Evolutionary conservation across 768 basidiomycete species (phyloP), one percentile per base, ranked within the genome.

Genomic region (Mrakia hoshinonis): DNA sequence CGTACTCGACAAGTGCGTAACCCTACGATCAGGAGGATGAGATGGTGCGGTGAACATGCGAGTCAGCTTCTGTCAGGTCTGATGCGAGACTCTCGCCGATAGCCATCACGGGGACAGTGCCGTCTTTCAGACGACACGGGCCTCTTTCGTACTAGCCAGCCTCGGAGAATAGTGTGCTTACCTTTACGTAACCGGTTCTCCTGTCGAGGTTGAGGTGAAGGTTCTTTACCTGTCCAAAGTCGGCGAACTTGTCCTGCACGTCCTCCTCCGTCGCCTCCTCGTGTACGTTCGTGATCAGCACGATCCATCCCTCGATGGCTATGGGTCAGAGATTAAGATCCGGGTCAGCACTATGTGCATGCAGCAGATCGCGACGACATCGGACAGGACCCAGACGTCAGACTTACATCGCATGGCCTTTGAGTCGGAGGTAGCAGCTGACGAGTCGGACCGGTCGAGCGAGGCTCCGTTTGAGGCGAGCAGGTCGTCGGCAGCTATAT

Each of bases 291-390:
- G 92, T 96, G 64, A 95, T 92, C 67, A 98, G 84, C 55, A 99
- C 91, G 69, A 99, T 97, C 94, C 95, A 99, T 61, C 95, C 95
- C 79, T 99, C 95, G 13, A 99, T 92, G 65, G 95, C 95, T 99
- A 76, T 75, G n/a, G n/a, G n/a, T n/a, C n/a, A n/a, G n/a, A n/a
- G n/a, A n/a, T n/a, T n/a, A n/a, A n/a, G n/a, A n/a, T n/a, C n/a
- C n/a, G n/a, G n/a, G n/a, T n/a, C n/a, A n/a, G n/a, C n/a, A n/a
- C n/a, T n/a, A n/a, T n/a, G n/a, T n/a, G n/a, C n/a, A n/a, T n/a
- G n/a, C n/a, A n/a, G n/a, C n/a, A n/a, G n/a, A n/a, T n/a, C n/a
- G n/a, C n/a, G 34, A n/a, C 12, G 60, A 38, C n/a, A 60, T 24
- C 26, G 7, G 38, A 38, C 11, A 31, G 60, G 9, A 20, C 10